Evolutionary conservation across 192 early-diverging fungal species (phyloP).

Genomic region (Paraglomus occultum): DNA sequence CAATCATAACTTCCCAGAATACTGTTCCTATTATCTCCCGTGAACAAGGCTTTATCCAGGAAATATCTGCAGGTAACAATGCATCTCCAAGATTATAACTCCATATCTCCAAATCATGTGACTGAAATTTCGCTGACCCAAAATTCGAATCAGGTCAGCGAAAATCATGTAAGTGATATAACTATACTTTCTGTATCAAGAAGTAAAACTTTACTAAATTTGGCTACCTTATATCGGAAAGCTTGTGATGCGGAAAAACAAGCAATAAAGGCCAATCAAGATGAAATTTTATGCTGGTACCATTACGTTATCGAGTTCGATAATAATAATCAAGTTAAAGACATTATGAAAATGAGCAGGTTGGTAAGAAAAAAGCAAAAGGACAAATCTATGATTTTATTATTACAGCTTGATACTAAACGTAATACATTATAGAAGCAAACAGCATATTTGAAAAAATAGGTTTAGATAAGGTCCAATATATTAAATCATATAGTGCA

Average conservation of each 20-base stretch:
- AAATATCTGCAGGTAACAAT: too few relatives aligned
- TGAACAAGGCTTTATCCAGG: too few relatives aligned
- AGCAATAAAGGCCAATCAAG: conserved; percentile 4
- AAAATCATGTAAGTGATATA: too few relatives aligned
- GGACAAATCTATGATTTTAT: conserved; percentile 13
- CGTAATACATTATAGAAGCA: background rate
- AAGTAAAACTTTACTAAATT: too few relatives aligned
- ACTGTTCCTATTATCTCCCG: conserved; percentile 20
- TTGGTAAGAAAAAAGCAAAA: background rate
- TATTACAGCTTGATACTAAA: background rate
- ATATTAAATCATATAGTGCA: conserved; percentile 8
- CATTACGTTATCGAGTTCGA: conserved; percentile 6
- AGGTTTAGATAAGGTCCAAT: background rate
- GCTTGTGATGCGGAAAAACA: conserved; percentile 4
- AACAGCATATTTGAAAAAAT: conserved; percentile 16
- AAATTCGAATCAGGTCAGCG: too few relatives aligned
- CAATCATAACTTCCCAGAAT: conserved; percentile 8
- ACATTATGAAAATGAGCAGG: conserved; percentile 8
- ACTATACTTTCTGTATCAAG: too few relatives aligned
- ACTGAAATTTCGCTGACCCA: conserved; percentile 15
- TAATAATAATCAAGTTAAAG: conserved; percentile 11
- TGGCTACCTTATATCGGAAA: conserved; percentile 22
- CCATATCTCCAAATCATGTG: conserved; percentile 16
- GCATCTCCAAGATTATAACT: too few relatives aligned
- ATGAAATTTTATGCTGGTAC: conserved; percentile 24